Percentiles rank a stretch among this genome's conserved stretches.
Evolutionary conservation across 1,139 yeast genomes (phyloP).

Genomic region (Debaryomycetaceae sp.): DNA sequence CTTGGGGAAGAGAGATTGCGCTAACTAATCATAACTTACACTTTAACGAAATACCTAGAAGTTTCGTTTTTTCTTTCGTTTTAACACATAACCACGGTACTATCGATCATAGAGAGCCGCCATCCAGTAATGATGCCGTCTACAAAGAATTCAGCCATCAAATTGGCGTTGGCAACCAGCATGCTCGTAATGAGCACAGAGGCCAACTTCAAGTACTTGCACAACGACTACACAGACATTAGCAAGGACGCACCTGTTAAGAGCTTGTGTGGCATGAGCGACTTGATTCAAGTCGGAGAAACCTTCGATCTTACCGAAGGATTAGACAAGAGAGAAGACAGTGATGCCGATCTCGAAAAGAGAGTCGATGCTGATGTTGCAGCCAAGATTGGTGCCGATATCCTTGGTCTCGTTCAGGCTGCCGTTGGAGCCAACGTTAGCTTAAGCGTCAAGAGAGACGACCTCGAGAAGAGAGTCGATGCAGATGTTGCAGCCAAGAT

Average conservation of each 20-base stretch:
- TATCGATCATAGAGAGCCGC: no score
- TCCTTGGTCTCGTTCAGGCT: slow-evolving; percentile 1
- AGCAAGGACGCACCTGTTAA: slow-evolving; percentile 3
- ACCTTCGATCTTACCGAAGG: not conserved
- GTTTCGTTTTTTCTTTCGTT: not conserved
- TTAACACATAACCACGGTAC: slow-evolving; percentile 7
- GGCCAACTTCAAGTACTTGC: slow-evolving; percentile 9
- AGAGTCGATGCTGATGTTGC: slow-evolving; percentile 11
- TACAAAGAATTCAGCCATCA: slow-evolving; percentile 11
- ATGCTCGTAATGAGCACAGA: slow-evolving; percentile 11
- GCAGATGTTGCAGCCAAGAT: slow-evolving; percentile 12
- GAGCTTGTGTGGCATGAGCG: slow-evolving; percentile 4
- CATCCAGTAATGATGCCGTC: slow-evolving; percentile 3
- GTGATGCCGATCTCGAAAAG: not conserved
- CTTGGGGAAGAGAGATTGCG: not conserved
- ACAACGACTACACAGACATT: slow-evolving; percentile 8
- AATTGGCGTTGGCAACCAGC: slow-evolving; percentile 15
- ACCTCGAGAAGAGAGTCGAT: slow-evolving; percentile 9
- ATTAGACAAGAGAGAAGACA: not conserved
- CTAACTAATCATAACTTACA: not conserved
- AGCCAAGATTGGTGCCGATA: slow-evolving; percentile 7
- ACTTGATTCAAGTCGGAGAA: not conserved
- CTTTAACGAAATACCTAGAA: not conserved
- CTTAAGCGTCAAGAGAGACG: slow-evolving; percentile 3
- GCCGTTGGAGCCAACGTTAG: not conserved